Conservation (phyloP, 2,329 filamentous ascomycete species). For the Colletotrichum tropicicola region DNA sequence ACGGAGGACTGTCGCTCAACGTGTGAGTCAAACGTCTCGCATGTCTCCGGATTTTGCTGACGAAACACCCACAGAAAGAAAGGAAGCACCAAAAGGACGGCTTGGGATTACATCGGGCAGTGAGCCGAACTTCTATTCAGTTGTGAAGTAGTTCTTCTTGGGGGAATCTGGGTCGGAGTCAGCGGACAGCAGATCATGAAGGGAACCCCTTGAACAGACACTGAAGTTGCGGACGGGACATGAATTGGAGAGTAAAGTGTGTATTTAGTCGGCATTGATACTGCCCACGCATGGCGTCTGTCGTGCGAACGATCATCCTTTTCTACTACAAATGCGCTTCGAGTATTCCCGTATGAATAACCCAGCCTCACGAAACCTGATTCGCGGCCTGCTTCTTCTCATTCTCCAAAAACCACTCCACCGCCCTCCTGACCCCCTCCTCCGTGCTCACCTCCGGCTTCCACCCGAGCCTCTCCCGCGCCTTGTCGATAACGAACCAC, state of each 20-base stretch:
- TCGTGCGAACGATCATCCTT: not conserved
- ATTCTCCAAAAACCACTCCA: conserved; percentile 31
- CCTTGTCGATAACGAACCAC: conserved; percentile 43
- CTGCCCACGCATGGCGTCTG: not conserved
- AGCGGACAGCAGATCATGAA: not conserved
- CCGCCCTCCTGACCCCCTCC: conserved; percentile 39
- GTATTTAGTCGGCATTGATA: no score
- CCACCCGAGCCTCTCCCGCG: conserved; percentile 41
- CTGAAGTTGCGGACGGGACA: no score
- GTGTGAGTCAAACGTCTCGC: no score
- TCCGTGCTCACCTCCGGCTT: conserved; percentile 36
- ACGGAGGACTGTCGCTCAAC: no score
- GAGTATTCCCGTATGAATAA: not conserved
- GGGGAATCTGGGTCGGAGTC: not conserved
- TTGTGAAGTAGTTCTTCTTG: not conserved
- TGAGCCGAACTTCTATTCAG: not conserved
- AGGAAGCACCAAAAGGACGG: not conserved
- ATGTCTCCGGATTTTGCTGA: no score
- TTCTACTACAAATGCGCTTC: not conserved
- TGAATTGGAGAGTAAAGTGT: not conserved
- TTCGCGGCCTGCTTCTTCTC: conserved; percentile 2
- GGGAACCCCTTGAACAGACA: no score
- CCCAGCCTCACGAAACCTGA: not conserved
- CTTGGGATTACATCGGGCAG: not conserved
- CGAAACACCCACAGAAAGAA: no score